phyloP scores from a whole-genome alignment of 2,329 filamentous ascomycete genomes.

The Fusarium sambucinum region DNA sequence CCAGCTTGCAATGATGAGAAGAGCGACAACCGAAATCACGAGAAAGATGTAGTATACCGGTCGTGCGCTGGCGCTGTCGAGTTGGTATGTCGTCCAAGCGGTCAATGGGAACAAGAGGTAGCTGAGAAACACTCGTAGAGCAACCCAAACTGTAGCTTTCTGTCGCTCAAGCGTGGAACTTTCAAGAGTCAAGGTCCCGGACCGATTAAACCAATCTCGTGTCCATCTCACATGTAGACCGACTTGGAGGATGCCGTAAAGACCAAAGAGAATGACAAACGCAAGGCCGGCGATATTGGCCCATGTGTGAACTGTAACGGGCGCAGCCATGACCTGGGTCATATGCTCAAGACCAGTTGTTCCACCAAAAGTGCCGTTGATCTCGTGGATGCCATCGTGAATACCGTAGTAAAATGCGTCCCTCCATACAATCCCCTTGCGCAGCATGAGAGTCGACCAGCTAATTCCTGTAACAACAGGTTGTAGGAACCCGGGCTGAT shows the following conservation, averaged over 20 bases:
- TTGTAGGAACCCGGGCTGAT: slow-evolving; percentile 80
- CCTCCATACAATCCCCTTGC: slow-evolving; percentile 45
- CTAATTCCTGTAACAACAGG: slow-evolving; percentile 74
- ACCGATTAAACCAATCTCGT: slow-evolving; percentile 58
- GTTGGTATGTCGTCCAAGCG: slow-evolving; percentile 78
- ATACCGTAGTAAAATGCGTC: slow-evolving; percentile 49
- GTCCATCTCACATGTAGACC: slow-evolving; percentile 35
- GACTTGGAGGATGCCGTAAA: slow-evolving; percentile 67
- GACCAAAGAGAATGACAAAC: slow-evolving; percentile 66
- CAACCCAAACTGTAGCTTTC: slow-evolving; percentile 58
- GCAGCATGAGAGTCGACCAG: slow-evolving; percentile 77
- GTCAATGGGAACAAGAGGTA: slow-evolving; percentile 80
- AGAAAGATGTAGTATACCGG: slow-evolving; percentile 53
- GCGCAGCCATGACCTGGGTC: slow-evolving; percentile 76
- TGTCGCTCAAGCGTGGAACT: slow-evolving; percentile 51
- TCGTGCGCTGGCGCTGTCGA: slow-evolving; percentile 51
- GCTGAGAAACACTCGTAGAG: slow-evolving; percentile 78
- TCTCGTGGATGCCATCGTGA: slow-evolving; percentile 71
- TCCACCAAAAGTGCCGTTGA: slow-evolving; percentile 71
- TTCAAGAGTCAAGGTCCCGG: slow-evolving; percentile 46
- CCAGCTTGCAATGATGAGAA: slow-evolving; percentile 44
- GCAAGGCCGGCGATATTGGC: slow-evolving; percentile 75
- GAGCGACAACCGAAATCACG: slow-evolving; percentile 33
- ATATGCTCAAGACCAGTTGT: slow-evolving; percentile 71
- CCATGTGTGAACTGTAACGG: slow-evolving; percentile 73